Evolutionary conservation across 192 early-diverging fungal genomes (phyloP).

Genomic region (Backusella macrospora): DNA sequence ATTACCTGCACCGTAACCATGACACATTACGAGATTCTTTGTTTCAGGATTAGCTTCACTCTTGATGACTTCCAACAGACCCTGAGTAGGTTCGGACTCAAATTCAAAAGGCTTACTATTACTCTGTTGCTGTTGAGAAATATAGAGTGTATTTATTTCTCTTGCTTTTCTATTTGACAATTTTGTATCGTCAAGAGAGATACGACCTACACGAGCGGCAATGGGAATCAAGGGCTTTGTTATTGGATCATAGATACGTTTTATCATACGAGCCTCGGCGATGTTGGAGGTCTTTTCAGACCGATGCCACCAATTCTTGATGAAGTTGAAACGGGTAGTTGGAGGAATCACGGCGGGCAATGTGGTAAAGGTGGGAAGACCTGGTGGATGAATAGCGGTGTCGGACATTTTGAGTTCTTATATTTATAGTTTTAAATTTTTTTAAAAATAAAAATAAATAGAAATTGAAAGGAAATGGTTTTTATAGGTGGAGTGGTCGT

Average conservation of each 20-base stretch:
- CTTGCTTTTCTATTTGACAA: neutral
- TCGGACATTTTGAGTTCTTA: slow-evolving; percentile 9
- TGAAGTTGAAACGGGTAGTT: slow-evolving; percentile 40
- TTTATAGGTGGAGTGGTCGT: neutral
- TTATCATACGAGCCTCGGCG: slow-evolving; percentile 63
- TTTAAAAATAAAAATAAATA: slow-evolving; percentile 2
- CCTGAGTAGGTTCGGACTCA: slow-evolving; percentile 3
- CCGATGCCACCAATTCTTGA: slow-evolving; percentile 45
- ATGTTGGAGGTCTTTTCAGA: slow-evolving; percentile 46
- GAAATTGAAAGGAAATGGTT: neutral
- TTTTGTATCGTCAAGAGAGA: slow-evolving; percentile 4
- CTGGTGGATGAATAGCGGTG: neutral
- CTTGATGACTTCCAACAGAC: neutral
- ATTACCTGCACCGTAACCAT: slow-evolving; percentile 79
- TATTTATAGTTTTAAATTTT: neutral
- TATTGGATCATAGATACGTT: slow-evolving; percentile 43
- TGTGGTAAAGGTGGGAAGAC: slow-evolving; percentile 7
- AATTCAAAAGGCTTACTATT: neutral
- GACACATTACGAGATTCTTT: slow-evolving; percentile 67
- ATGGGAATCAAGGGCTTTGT: neutral
- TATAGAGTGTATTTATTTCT: slow-evolving; percentile 16
- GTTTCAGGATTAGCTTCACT: slow-evolving; percentile 12
- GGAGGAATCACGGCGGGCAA: slow-evolving; percentile 43
- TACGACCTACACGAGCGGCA: neutral
- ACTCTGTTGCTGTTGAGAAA: slow-evolving; percentile 7